phyloP scores from a whole-genome alignment of 169 alveolate genomes.

The Theileria parva region DNA sequence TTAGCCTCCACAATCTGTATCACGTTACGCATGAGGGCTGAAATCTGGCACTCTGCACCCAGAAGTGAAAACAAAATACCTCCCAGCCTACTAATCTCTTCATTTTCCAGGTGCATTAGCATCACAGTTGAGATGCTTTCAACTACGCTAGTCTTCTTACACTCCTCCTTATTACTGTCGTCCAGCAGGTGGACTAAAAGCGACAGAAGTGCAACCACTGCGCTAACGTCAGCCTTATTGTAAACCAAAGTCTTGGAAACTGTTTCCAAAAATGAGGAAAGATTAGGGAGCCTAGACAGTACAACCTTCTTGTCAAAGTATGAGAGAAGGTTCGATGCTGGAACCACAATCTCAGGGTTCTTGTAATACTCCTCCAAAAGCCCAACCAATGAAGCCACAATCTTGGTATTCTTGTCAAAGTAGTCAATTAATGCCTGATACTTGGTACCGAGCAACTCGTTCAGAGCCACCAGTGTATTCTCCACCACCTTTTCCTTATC shows the following conservation, averaged over 20 bases:
- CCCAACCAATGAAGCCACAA: constrained; percentile 59
- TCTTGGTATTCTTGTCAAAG: constrained; percentile 62
- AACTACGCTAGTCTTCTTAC: constrained; percentile 82
- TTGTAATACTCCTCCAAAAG: constrained; percentile 60
- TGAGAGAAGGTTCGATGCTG: constrained; percentile 61
- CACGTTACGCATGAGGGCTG: constrained; percentile 83
- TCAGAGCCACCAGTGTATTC: constrained; percentile 70
- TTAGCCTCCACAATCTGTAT: constrained; percentile 76
- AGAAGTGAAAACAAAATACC: constrained; percentile 85
- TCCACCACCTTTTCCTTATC: constrained; percentile 25
- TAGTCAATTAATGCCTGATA: constrained; percentile 61
- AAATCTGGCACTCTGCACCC: constrained; percentile 90
- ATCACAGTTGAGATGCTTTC: constrained; percentile 84
- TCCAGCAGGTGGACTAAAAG: constrained; percentile 72
- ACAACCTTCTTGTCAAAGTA: constrained; percentile 61
- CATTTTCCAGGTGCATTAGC: constrained; percentile 83
- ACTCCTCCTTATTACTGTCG: constrained; percentile 69
- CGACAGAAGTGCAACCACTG: constrained; percentile 70
- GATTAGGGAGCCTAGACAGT: constrained; percentile 54
- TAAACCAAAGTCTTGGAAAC: constrained; percentile 69
- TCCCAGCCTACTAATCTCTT: constrained; percentile 76
- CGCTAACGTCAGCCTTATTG: constrained; percentile 76
- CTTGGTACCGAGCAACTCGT: constrained; percentile 74
- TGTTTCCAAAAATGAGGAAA: constrained; percentile 66
- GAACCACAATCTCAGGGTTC: constrained; percentile 62